phyloP scores from a whole-genome alignment of 176 grass and related monocot species.

The Olyra latifolia region DNA sequence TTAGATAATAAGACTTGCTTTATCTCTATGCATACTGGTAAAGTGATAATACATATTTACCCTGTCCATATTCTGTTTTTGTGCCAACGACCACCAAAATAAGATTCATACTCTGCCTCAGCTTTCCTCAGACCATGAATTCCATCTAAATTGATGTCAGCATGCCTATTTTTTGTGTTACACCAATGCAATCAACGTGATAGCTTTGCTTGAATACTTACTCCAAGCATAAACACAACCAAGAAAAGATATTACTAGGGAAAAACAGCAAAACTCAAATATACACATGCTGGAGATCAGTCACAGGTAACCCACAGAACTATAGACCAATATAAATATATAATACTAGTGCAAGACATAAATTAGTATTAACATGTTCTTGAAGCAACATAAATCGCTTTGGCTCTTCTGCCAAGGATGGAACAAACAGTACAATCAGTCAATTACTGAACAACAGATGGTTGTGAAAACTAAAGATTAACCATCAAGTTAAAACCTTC shows the following conservation, averaged over 20 bases:
- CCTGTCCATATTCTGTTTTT: conserved; percentile 62
- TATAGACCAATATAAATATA: background rate
- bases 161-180: conserved; percentile 48
- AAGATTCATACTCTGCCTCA: conserved; percentile 56
- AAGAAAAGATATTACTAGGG: conserved; percentile 6
- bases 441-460: background rate
- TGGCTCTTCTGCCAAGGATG: background rate
- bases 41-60: conserved; percentile 39
- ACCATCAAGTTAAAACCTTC: background rate
- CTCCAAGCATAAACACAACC: conserved; percentile 1
- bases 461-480: background rate
- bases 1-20: background rate
- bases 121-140: conserved; percentile 47
- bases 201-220: background rate
- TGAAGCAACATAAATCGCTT: conserved; percentile 12
- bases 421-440: background rate
- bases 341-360: background rate
- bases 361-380: background rate
- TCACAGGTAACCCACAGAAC: background rate
- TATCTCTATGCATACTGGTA: conserved; percentile 9
- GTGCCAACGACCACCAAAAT: conserved; percentile 56
- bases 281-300: background rate
- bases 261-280: background rate
- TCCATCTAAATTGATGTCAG: conserved; percentile 23
- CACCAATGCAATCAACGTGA: conserved; percentile 16